These are phyloP conservation scores for Schwanniomyces vanrijiae DNA, from an alignment of 805 yeast genomes.

Conservation along the genomic window DNA sequence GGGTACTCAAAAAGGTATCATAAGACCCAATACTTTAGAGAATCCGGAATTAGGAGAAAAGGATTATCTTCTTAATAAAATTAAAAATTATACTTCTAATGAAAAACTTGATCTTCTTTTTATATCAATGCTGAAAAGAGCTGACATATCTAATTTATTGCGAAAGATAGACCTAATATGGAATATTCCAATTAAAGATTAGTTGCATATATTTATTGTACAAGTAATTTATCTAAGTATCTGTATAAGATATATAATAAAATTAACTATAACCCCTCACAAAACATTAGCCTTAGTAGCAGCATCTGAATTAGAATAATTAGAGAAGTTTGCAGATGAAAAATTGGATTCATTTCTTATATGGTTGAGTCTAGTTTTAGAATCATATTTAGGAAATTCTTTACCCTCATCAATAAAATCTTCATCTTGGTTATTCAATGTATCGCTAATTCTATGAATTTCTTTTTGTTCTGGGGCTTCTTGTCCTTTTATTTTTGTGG, in stretches of 20 bases:
- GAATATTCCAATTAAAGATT: slow-evolving; percentile 9
- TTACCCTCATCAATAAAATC: background rate
- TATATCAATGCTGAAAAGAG: slow-evolving; percentile 3
- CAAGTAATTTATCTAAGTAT: background rate
- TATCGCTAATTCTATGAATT: slow-evolving; percentile 25
- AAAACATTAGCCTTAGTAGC: slow-evolving; percentile 26
- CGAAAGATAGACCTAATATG: slow-evolving; percentile 13
- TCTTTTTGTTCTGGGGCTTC: slow-evolving; percentile 7
- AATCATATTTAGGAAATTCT: slow-evolving; percentile 7
- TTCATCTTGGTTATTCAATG: slow-evolving; percentile 10
- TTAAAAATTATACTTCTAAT: slow-evolving; percentile 13
- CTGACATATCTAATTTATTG: slow-evolving; percentile 8
- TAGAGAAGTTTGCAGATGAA: slow-evolving; percentile 16
- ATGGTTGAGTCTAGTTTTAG: slow-evolving; percentile 14
- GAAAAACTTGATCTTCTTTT: slow-evolving; percentile 14
- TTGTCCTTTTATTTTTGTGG: slow-evolving; percentile 20
- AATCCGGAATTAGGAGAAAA: slow-evolving; percentile 3
- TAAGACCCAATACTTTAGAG: slow-evolving; percentile 5
- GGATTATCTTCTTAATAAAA: slow-evolving; percentile 1
- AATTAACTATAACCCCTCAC: slow-evolving; percentile 6
- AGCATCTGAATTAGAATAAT: slow-evolving; percentile 18
- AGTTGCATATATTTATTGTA: background rate
- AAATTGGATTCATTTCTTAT: slow-evolving; percentile 23
- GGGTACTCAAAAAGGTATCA: background rate
- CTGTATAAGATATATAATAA: too few relatives aligned